Conservation (phyloP, 306 rosid species). For the Dryas drummondii region DNA sequence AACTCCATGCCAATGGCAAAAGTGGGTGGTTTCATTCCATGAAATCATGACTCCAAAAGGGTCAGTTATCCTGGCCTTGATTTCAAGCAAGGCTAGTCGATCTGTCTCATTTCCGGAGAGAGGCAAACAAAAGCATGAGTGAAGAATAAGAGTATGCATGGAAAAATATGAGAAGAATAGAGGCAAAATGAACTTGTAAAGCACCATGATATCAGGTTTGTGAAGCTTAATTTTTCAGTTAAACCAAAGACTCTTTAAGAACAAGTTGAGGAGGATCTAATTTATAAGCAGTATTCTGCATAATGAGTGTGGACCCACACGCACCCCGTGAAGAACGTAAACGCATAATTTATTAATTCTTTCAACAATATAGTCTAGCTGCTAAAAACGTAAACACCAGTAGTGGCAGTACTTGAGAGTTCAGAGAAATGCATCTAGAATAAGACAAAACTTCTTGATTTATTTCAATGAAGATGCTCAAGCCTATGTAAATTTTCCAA, state of each 20-base stretch:
- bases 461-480: no score
- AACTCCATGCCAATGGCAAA: conserved; percentile 2
- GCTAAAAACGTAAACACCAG: no score
- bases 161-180: conserved; percentile 5
- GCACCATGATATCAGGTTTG: background rate
- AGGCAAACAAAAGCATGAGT: background rate
- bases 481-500: no score
- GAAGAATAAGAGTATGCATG: background rate
- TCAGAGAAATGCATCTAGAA: no score
- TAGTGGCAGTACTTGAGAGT: no score
- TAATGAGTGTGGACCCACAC: no score
- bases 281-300: background rate
- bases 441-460: no score
- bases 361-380: no score
- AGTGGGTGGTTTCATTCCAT: conserved; percentile 9
- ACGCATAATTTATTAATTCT: no score
- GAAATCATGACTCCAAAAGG: background rate
- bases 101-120: conserved; percentile 4
- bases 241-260: no score
- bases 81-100: conserved; percentile 1
- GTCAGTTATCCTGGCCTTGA: conserved; percentile 14
- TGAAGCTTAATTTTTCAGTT: background rate
- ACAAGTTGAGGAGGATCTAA: background rate
- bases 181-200: background rate
- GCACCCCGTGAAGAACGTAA: no score